Base-by-base conservation (phyloP, 805 yeast species). In the Starmerella potacharoeniae region DNA sequence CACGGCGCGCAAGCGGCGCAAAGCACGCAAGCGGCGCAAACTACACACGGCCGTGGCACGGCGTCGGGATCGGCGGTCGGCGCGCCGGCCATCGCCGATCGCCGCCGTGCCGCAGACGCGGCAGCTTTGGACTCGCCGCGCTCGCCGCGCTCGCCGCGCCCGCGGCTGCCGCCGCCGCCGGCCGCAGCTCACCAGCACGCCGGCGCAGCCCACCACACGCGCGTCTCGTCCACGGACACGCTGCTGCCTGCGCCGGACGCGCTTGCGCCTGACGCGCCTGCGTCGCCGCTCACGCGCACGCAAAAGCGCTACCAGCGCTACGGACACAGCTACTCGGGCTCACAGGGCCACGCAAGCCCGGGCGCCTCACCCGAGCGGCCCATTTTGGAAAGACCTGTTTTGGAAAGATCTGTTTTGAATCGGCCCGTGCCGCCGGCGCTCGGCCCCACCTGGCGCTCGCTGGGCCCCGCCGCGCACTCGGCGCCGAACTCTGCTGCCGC, bases 271-370 rank as follows among this genome's bases (percentile, higher is more conserved):
- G 29, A 43, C 10, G 46, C 46, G 35, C 29, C 39, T 3, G 10
- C 33, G 29, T 33, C 43, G 30, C 51, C 43, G 22, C 42, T 49
- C 9, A 22, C 47, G n/a, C 51, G 54, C 28, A 40, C 54, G 10
- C 45, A 56, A 43, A 33, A 36, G 22, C 45, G 58, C 14, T 49
- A 53, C 43, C 33, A 17, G 49, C 57, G 58, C 22, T 56, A 56
- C 22, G 58, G 58, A 4, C 53, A 55, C 33, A 37, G 30, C 16
- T 52, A 44, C n/a, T 49, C 50, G 34, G 34, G 30, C 28, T n/a
- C 51, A 9, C 30, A 35, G 14, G 45, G 45, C 13, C 14, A 35
- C 31, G 5, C 16, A 9, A 28, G 37, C 29, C 49, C 37, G 4
- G 37, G 36, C 14, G 16, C 11, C n/a, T 44, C 48, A 1, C 33